Base-by-base conservation (phyloP, 495 filamentous ascomycete species). In the Aspergillus nidulans region DNA sequence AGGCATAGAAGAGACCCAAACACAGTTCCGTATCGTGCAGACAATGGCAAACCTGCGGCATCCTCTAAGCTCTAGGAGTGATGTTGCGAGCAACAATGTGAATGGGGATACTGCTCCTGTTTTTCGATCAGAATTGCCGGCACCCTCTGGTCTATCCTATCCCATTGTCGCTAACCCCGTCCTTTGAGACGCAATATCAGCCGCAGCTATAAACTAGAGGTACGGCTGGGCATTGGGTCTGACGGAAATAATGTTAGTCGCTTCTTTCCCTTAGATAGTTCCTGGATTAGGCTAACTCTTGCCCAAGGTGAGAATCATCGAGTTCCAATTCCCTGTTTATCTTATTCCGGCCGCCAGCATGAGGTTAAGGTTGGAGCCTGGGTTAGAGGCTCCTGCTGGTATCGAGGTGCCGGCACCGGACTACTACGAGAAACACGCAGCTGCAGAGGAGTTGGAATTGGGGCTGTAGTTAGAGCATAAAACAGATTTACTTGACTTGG, bases 171-270 rank as follows among this genome's bases (percentile, higher is more conserved):
- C 34, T 54, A 15, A 51, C 51, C 2, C 56, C 56, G 16, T 28
- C 50, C 1, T 59, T 54, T 19, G 56, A 59, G 30, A 59, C 56
- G 56, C 19, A 59, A 59, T 30, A 43, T 59, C 34, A 53, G 36
- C 15, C 56, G 46, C n/a, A 54, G 32, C 38, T 54, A 54, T 44
- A 50, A 38, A 26, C 45, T 59, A 1, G 56, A 54, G 20, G 25
- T 59, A 4, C 32, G 56, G 26, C 51, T 59, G 4, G 56, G 56
- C n/a, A 36, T 59, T 23, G 25, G 53, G 30, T 47, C 28, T 45
- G 44, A 51, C 4, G 16, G 12, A 5, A 18, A 28, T 5, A 53
- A 42, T 39, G 56, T 58, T 16, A 36, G 49, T 43, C 23, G 12
- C 6, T 24, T n/a, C 21, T 25, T 21, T 4, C 21, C 23, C 8